Base-by-base conservation (phyloP, 148 eudicot species). In the Limonium bicolor region DNA sequence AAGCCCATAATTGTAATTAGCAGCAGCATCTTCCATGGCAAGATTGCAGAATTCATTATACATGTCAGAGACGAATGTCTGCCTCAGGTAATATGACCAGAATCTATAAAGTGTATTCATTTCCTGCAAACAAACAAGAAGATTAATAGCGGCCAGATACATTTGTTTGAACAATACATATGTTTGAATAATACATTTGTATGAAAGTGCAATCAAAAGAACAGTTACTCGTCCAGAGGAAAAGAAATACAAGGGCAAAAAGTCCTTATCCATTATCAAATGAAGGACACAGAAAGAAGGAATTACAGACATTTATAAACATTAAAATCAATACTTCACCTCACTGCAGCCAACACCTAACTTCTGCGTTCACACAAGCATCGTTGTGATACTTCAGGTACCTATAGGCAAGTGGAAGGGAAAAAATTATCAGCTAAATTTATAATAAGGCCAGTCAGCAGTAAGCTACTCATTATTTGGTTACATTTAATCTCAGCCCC, bases 81-180 rank as follows among this genome's bases (percentile, higher is more conserved):
- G 58, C 53, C 97, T 70, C 35, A 90, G 77, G 59, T 74, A 90
- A 64, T 73, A 80, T 35, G 81, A 84, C 97, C 97, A 90, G 59
- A 90, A 90, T 59, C 87, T 69, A 62, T 90, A 90, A 6, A 90
- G 79, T 24, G 86, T 80, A 77, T 90, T 84, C 97, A 90, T 90
- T 72, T 80, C 87, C 92, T 80, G 93, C 77, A 64, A 17, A 35
- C n/a, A 22, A 40, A 52, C 41, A 27, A 17, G 27, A 20, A 32
- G 17, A 7, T 3, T 19, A 29, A 33, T 35, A 48, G 21, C n/a
- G n/a, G 33, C 25, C 37, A 30, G 11, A 24, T 2, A 22, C n/a
- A n/a, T n/a, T n/a, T n/a, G 42, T 14, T 36, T 2, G 2, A 38
- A 20, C 16, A 11, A 10, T 4, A 34, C 11, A 34, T 10, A 4